Percentiles rank a stretch among this genome's conserved stretches.
Conservation (phyloP, 2,329 filamentous ascomycete genomes). For the Hypomyces perniciosus region DNA sequence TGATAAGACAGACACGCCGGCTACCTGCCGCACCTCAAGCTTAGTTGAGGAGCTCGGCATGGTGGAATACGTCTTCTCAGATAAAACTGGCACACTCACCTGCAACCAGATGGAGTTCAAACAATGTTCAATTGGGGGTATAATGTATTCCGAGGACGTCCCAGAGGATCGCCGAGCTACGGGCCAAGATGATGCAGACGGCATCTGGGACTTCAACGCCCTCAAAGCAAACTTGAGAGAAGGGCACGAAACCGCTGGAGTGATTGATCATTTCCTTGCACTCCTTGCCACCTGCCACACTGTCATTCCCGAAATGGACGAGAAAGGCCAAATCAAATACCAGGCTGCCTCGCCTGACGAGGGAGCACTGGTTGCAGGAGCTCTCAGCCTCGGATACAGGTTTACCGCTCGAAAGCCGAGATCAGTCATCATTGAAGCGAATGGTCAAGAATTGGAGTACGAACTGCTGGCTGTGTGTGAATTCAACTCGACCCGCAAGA, state of each 20-base stretch:
- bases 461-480: constrained; percentile 95
- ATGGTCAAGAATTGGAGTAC: constrained; percentile 70
- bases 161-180: constrained; percentile 83
- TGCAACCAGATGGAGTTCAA: constrained; percentile 99
- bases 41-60: constrained; percentile 95
- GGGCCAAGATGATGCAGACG: constrained; percentile 75
- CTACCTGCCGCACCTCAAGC: constrained; percentile 92
- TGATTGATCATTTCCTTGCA: constrained; percentile 74
- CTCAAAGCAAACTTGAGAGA: constrained; percentile 63
- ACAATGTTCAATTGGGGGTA: constrained; percentile 85
- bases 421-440: constrained; percentile 75
- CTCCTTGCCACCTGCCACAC: constrained; percentile 90
- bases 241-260: constrained; percentile 42
- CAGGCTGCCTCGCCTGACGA: constrained; percentile 97
- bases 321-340: constrained; percentile 85
- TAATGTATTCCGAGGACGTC: constrained; percentile 89
- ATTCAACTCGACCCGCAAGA: constrained; percentile 89
- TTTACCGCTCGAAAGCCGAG: constrained; percentile 88
- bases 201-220: constrained; percentile 77
- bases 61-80: constrained; percentile 97
- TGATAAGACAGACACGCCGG: constrained; percentile 88
- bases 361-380: constrained; percentile 91
- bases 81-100: constrained; percentile 96
- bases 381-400: constrained; percentile 75
- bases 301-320: constrained; percentile 85